Evolutionary conservation across 225 moss, liverwort and hornwort species (phyloP), one percentile per base, ranked within the genome.

Genomic region (Pseudoscleropodium purum): DNA sequence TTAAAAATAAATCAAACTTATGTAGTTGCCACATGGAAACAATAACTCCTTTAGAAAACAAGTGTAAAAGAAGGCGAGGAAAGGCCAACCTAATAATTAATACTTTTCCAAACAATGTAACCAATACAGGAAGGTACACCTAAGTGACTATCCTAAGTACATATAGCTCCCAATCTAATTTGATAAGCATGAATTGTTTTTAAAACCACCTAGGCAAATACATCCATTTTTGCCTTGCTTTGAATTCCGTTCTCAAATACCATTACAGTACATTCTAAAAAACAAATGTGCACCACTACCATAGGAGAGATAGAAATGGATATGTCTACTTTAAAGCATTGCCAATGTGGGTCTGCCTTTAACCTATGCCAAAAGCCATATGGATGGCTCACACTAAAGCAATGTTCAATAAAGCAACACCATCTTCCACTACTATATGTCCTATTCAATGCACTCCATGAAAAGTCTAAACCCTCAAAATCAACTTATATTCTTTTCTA

Each of bases 381-480:
- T 73, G 0, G 17, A 25, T 5, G 17, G 3, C 73, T 73, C 5
- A 72, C 0, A 1, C 3, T 24, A 10, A 59, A 10, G 59, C 23
- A 24, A 23, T 59, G 2, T 72, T 29, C 45, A 45, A 74, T 30
- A 30, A 74, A 2, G 30, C 30, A 45, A 74, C 6, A 27, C 45
- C 43, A 45, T 43, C 5, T 3, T 7, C 45, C 6, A 45, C 45
- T 47, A 47, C 9, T 10, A 9, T 47, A 25, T 29, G 5, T 29
- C 29, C 3, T 3, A 1, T 0, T n/a, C 23, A n/a, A 23, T 0
- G 0, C 0, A 43, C 16, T 27, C 0, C 0, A 8, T 27, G 5
- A 25, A 29, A 69, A 69, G 5, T 0, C 14, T 2, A 39, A 69
- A 2, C 4, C 39, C 4, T 23, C 24, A 2, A n/a, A 43, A 70